phyloP scores from a whole-genome alignment of 1,284 basidiomycete genomes.

The Pseudozyma hubeiensis region DNA sequence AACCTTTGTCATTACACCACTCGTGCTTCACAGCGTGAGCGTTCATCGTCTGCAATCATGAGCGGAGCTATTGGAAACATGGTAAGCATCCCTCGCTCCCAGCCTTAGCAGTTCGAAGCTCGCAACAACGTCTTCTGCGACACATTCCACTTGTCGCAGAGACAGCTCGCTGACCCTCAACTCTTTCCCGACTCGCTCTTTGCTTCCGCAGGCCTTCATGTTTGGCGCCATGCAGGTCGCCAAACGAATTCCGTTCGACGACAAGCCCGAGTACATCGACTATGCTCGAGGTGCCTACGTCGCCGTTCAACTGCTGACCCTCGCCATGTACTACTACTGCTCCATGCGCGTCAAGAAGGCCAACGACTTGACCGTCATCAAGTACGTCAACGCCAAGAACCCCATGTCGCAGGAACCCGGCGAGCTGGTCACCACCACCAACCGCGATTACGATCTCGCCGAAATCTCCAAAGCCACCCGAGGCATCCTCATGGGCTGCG shows the following conservation, averaged over 20 bases:
- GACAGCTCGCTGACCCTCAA: background rate
- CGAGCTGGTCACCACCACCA: constrained; percentile 88
- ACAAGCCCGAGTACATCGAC: constrained; percentile 79
- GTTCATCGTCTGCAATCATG: constrained; percentile 20
- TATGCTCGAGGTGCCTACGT: constrained; percentile 89
- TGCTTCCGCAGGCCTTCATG: constrained; percentile 43
- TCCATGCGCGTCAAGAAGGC: constrained; percentile 80
- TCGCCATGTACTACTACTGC: constrained; percentile 81
- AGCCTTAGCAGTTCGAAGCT: background rate
- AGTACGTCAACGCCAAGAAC: constrained; percentile 77
- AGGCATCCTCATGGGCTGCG: constrained; percentile 69
- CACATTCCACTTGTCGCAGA: too few species aligned
- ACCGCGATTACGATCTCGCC: constrained; percentile 89
- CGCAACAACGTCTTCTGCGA: background rate
- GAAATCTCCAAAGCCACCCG: constrained; percentile 88
- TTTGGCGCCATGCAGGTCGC: constrained; percentile 75
- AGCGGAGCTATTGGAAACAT: constrained; percentile 55
- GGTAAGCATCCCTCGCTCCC: constrained; percentile 23
- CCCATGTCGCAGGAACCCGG: constrained; percentile 76
- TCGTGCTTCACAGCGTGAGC: constrained; percentile 13
- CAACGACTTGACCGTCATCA: constrained; percentile 94
- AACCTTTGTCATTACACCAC: background rate
- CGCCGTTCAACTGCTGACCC: constrained; percentile 77
- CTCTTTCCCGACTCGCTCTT: background rate
- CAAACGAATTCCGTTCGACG: constrained; percentile 88